These are phyloP conservation scores for Cladosporium sp. DNA, from an alignment of 2,329 filamentous ascomycete genomes.

Conservation along the genomic window DNA sequence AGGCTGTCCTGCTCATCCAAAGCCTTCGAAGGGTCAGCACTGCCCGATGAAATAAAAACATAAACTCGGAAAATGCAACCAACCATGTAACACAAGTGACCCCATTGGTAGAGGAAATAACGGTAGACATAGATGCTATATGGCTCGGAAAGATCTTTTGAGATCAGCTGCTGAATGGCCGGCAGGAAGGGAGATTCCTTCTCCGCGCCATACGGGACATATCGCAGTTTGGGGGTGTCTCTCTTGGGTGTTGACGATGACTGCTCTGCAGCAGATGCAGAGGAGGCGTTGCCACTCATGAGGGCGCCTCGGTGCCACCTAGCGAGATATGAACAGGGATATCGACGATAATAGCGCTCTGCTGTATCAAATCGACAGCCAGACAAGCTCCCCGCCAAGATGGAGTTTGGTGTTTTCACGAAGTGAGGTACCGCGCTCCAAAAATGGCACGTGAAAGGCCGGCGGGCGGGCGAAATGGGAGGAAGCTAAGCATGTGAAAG, in stretches of 20 bases:
- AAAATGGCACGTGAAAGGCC: constrained; percentile 1
- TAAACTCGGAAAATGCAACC: constrained; percentile 2
- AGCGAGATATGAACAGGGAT: too few species aligned
- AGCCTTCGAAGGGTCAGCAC: constrained; percentile 35
- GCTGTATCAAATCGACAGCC: too few species aligned
- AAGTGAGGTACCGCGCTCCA: background rate
- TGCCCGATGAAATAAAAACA: background rate
- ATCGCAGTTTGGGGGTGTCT: constrained; percentile 38
- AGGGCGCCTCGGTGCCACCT: background rate
- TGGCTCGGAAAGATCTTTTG: constrained; percentile 92
- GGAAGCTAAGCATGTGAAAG: constrained; percentile 13
- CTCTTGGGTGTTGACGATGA: background rate
- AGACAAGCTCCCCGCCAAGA: too few species aligned
- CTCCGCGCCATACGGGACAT: constrained; percentile 55
- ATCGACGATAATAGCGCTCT: too few species aligned
- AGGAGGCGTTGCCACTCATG: constrained; percentile 8
- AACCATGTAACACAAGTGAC: constrained; percentile 94
- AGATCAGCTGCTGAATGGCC: constrained; percentile 86
- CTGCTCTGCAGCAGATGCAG: constrained; percentile 3
- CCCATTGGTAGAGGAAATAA: constrained; percentile 98
- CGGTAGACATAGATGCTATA: constrained; percentile 99
- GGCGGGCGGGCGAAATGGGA: too few species aligned
- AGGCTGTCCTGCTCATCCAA: constrained; percentile 57
- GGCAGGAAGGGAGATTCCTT: constrained; percentile 67
- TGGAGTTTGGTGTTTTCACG: too few species aligned